Evolutionary conservation across 2,329 filamentous ascomycete species (phyloP).

Genomic region (Aspergillus costaricaensis): DNA sequence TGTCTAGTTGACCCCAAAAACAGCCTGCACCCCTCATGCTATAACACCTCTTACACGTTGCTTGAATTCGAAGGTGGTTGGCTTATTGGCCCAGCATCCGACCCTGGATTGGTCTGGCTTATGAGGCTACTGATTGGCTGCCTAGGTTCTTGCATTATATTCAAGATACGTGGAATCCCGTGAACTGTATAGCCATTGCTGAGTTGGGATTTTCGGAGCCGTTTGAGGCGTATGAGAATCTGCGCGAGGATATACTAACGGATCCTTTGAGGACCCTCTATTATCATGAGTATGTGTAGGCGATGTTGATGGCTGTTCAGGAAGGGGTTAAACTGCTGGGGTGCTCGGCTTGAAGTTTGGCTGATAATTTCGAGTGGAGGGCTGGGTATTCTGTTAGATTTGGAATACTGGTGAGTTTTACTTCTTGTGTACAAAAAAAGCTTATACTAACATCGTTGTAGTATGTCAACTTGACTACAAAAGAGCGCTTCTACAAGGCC

Average conservation of each 20-base stretch:
- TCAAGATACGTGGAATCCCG: background rate
- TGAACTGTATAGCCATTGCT: background rate
- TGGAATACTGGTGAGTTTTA: background rate
- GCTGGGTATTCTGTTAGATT: background rate
- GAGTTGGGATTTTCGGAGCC: background rate
- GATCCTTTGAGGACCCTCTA: background rate
- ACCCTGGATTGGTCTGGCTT: background rate
- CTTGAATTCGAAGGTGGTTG: background rate
- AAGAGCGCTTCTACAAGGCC: background rate
- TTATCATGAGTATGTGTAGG: background rate
- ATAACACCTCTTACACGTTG: background rate
- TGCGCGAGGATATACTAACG: background rate
- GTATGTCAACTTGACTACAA: conserved; percentile 1
- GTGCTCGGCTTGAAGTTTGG: conserved; percentile 3
- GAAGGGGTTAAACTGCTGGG: conserved; percentile 1
- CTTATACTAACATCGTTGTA: background rate
- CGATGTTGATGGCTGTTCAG: background rate
- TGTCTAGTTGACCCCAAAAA: conserved; percentile 1
- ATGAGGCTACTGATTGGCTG: background rate
- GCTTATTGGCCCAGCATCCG: background rate
- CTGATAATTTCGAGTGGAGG: conserved; percentile 1
- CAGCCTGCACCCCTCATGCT: conserved; percentile 1
- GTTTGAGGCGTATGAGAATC: background rate
- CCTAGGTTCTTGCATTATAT: background rate
- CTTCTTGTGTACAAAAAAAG: too few relatives aligned